Base-by-base conservation (phyloP, 2,329 filamentous ascomycete genomes). In the Emergomyces orientalis region DNA sequence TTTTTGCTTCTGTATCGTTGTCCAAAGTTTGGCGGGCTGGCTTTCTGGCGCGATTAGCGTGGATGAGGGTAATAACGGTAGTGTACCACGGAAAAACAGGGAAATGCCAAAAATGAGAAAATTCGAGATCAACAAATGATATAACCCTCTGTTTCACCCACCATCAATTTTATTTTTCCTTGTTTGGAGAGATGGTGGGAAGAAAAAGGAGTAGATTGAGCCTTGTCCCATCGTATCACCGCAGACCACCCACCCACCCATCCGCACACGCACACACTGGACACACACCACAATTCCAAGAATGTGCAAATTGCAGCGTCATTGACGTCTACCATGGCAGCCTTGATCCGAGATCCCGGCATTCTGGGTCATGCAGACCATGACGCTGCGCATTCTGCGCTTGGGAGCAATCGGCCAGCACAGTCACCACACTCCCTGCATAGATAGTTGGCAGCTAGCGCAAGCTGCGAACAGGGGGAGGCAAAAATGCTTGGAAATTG, bases 281-380 rank as follows among this genome's bases (percentile, higher is more conserved):
- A 41, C 39, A 41, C 25, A 52, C 51, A 34, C 49, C 49, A 30
- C 51, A 27, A 34, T 19, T 19, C 17, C 45, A 49, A 54, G 27
- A 54, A 54, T 54, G 27, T 3, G 52, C 52, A 55, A 37, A 37
- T 55, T 34, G 52, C 19, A 55, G 19, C 30, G 22, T 37, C 52
- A 22, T 22, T 37, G 52, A 55, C 32, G 52, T 55, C 32, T n/a
- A 37, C 37, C 52, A 19, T 55, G 30, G 9, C 5, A 19, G 17
- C 17, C 52, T 13, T 55, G 52, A 55, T n/a, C 17, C 32, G 19
- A 58, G 55, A 58, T 43, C 55, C 55, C 55, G 22, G 55, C 37
- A 43, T n/a, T 45, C 37, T 58, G 55, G 55, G 37, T 58, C 55
- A 43, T 37, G n/a, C 34, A 43, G 55, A 37, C 55, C 17, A 27